Percentiles rank a stretch among this genome's conserved stretches.
phyloP scores from a whole-genome alignment of 1,284 basidiomycete species.

The Microbotryum violaceum region DNA sequence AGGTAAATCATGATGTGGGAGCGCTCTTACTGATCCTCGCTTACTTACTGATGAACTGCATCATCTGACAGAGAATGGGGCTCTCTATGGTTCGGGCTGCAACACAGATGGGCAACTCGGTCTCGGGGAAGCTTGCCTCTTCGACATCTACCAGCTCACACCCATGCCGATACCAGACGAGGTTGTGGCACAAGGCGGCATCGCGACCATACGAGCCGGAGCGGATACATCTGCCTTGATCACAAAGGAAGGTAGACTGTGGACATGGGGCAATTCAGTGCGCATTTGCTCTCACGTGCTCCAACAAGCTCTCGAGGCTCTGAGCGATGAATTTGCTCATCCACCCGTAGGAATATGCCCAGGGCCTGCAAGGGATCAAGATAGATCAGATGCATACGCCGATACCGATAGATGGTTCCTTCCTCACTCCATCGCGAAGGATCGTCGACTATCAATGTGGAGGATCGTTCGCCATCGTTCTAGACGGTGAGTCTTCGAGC shows the following conservation, averaged over 20 bases:
- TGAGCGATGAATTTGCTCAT: neutral
- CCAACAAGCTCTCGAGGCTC: neutral
- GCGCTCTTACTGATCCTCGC: neutral
- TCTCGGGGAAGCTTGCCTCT: slow-evolving; percentile 3
- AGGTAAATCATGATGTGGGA: slow-evolving; percentile 8
- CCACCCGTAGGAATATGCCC: slow-evolving; percentile 29
- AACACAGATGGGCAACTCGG: slow-evolving; percentile 35
- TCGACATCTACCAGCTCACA: slow-evolving; percentile 22
- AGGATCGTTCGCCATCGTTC: slow-evolving; percentile 30
- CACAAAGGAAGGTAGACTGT: slow-evolving; percentile 25
- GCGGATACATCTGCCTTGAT: slow-evolving; percentile 32
- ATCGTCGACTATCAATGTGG: slow-evolving; percentile 30
- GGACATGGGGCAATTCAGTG: slow-evolving; percentile 34
- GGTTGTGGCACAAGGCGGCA: slow-evolving; percentile 15
- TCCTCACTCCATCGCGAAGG: slow-evolving; percentile 14
- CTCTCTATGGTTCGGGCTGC: slow-evolving; percentile 31
- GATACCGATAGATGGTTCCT: slow-evolving; percentile 59
- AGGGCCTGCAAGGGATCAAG: slow-evolving; percentile 30
- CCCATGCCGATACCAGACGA: slow-evolving; percentile 12
- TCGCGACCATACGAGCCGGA: slow-evolving; percentile 23
- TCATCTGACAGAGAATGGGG: slow-evolving; percentile 21
- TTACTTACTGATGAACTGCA: neutral
- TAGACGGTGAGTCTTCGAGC: slow-evolving; percentile 26
- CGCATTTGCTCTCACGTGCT: neutral
- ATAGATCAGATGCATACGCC: slow-evolving; percentile 70